These are phyloP conservation scores for Alternaria conjuncta DNA, from an alignment of 2,329 filamentous ascomycete species.

Conservation along the genomic window DNA sequence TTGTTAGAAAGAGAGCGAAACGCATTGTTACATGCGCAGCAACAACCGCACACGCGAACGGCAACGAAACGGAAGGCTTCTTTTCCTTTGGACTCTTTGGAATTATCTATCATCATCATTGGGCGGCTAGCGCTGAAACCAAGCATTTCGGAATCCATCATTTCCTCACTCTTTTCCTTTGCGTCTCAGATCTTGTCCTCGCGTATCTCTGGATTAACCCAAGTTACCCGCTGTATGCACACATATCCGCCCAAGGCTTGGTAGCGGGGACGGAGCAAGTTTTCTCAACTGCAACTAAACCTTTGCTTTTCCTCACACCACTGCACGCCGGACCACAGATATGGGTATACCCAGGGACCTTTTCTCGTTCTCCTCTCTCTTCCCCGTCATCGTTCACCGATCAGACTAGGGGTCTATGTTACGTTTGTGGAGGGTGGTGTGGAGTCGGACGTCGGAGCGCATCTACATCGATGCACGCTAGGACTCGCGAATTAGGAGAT, in stretches of 20 bases:
- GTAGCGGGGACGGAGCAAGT: neutral
- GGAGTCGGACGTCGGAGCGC: neutral
- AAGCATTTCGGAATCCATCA: constrained; percentile 19
- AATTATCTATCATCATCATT: constrained; percentile 25
- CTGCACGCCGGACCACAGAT: neutral
- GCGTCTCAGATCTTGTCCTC: constrained; percentile 5
- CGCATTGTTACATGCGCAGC: neutral
- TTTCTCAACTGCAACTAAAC: neutral
- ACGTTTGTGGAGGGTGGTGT: constrained; percentile 1
- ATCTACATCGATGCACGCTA: neutral
- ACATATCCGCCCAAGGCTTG: neutral
- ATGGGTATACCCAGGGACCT: neutral
- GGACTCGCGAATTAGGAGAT: neutral
- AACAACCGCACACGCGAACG: neutral
- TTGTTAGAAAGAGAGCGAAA: neutral
- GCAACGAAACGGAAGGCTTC: constrained; percentile 2
- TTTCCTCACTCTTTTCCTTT: constrained; percentile 10
- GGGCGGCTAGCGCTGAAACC: constrained; percentile 38
- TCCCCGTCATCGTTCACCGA: constrained; percentile 1
- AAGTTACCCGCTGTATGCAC: neutral
- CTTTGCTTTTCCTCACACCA: neutral
- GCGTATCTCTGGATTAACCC: neutral
- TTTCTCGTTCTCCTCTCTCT: neutral
- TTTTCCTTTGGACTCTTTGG: neutral
- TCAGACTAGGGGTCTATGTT: neutral